A percentile compares a stretch with the other conserved stretches of the same genome.
Evolutionary conservation across 352 stramenopile species (phyloP).

Genomic region (Chrysophaeum taylorii): DNA sequence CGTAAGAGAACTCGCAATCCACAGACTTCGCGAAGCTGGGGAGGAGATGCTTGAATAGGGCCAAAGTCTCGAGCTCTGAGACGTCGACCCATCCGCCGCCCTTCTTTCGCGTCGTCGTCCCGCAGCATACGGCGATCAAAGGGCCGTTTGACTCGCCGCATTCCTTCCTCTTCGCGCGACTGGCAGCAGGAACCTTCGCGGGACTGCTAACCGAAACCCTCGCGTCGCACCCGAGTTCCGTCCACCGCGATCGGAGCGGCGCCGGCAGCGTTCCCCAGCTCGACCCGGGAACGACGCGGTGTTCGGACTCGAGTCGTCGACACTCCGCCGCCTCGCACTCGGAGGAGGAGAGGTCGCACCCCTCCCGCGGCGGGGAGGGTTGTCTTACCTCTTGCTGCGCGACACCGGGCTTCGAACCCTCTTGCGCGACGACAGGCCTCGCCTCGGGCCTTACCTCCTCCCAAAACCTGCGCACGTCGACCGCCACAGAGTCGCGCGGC

Average conservation of each 20-base stretch:
- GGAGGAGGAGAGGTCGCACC: too few relatives aligned
- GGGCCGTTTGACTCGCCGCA: not conserved
- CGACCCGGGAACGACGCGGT: not conserved
- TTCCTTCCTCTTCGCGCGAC: not conserved
- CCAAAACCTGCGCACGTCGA: too few relatives aligned
- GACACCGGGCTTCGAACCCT: too few relatives aligned
- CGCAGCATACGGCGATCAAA: conserved; percentile 9
- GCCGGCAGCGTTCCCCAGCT: not conserved
- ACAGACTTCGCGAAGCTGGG: conserved; percentile 16
- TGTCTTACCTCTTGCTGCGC: too few relatives aligned
- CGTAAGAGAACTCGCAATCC: conserved; percentile 21
- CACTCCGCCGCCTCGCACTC: too few relatives aligned
- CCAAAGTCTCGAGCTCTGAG: not conserved
- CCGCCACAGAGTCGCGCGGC: too few relatives aligned
- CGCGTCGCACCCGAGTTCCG: not conserved
- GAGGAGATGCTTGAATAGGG: conserved; percentile 22
- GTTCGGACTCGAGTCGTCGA: too few relatives aligned
- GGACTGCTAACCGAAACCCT: not conserved
- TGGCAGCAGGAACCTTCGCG: not conserved
- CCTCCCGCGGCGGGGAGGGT: too few relatives aligned
- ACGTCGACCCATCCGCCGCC: not conserved
- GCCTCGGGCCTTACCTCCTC: too few relatives aligned
- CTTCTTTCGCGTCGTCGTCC: conserved; percentile 2
- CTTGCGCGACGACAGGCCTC: too few relatives aligned
- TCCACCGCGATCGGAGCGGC: not conserved